Evolutionary conservation across 2,329 filamentous ascomycete genomes (phyloP).

Genomic region (Trichoderma endophyticum): DNA sequence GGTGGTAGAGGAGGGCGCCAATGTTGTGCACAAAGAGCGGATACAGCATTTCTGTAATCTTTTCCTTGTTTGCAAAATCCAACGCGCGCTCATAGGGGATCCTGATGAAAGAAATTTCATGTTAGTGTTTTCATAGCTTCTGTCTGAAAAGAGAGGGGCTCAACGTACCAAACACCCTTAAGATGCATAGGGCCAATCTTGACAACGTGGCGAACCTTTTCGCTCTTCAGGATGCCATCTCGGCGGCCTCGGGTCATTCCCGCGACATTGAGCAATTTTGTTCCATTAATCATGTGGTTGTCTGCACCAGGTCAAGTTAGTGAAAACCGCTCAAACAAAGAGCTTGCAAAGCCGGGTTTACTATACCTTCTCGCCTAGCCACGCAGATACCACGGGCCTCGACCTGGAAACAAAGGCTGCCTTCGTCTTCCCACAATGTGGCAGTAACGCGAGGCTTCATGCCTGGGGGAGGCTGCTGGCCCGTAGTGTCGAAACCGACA

Average conservation of each 20-base stretch:
- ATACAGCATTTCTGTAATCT: slow-evolving; percentile 93
- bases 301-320: slow-evolving; percentile 50
- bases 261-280: slow-evolving; percentile 92
- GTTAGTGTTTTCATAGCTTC: slow-evolving; percentile 8
- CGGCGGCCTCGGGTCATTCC: slow-evolving; percentile 95
- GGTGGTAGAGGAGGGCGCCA: slow-evolving; percentile 87
- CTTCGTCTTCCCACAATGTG: slow-evolving; percentile 97
- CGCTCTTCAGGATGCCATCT: slow-evolving; percentile 95
- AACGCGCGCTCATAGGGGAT: slow-evolving; percentile 97
- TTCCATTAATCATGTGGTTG: slow-evolving; percentile 99
- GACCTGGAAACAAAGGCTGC: slow-evolving; percentile 95
- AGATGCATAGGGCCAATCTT: slow-evolving; percentile 99
- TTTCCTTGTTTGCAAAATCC: slow-evolving; percentile 99
- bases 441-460: slow-evolving; percentile 97
- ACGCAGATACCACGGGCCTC: slow-evolving; percentile 96
- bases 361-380: slow-evolving; percentile 79
- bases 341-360: neutral
- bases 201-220: slow-evolving; percentile 93
- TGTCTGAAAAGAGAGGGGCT: slow-evolving; percentile 2
- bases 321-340: neutral
- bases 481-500: slow-evolving; percentile 72
- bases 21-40: slow-evolving; percentile 98
- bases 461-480: slow-evolving; percentile 84
- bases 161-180: slow-evolving; percentile 87
- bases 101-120: slow-evolving; percentile 51